Evolutionary conservation across 306 rosid species (phyloP).

Genomic region (Prunus armeniaca): DNA sequence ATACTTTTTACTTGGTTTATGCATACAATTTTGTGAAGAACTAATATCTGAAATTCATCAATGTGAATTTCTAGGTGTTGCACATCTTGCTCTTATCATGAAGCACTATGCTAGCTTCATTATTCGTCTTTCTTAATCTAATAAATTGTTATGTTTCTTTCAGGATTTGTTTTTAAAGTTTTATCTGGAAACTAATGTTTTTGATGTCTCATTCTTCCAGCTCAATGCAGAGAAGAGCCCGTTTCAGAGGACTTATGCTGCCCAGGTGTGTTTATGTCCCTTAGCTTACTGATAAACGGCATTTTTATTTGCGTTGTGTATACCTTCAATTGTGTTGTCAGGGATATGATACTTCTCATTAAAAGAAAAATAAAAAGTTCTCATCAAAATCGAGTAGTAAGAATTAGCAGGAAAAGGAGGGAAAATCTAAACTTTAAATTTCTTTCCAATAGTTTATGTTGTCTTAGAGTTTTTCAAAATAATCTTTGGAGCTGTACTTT

Average conservation of each 20-base stretch:
- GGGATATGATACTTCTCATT: not conserved
- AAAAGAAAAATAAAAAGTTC: not conserved
- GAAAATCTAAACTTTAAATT: not conserved
- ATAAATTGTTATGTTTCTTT: conserved; percentile 10
- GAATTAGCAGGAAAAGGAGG: not conserved
- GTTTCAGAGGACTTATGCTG: conserved; percentile 93
- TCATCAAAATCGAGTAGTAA: not conserved
- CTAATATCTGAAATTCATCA: not conserved
- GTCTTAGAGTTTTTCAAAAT: not conserved
- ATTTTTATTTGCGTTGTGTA: not conserved
- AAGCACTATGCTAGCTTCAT: conserved; percentile 4
- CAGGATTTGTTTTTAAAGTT: conserved; percentile 6
- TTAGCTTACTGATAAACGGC: conserved; percentile 5
- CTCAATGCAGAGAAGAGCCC: conserved; percentile 97
- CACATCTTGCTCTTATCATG: not conserved
- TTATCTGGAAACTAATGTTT: conserved; percentile 16
- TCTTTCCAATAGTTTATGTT: not conserved
- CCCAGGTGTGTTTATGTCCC: conserved; percentile 63
- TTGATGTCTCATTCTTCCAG: conserved; percentile 45
- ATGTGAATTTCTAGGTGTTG: not conserved
- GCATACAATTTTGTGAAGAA: not conserved
- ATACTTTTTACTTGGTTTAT: not conserved
- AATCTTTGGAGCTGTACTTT: not conserved
- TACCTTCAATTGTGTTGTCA: not conserved
- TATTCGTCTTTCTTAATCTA: conserved; percentile 4